These are phyloP conservation scores for Aspergillus affinis DNA, from an alignment of 495 filamentous ascomycete species.

Conservation along the genomic window DNA sequence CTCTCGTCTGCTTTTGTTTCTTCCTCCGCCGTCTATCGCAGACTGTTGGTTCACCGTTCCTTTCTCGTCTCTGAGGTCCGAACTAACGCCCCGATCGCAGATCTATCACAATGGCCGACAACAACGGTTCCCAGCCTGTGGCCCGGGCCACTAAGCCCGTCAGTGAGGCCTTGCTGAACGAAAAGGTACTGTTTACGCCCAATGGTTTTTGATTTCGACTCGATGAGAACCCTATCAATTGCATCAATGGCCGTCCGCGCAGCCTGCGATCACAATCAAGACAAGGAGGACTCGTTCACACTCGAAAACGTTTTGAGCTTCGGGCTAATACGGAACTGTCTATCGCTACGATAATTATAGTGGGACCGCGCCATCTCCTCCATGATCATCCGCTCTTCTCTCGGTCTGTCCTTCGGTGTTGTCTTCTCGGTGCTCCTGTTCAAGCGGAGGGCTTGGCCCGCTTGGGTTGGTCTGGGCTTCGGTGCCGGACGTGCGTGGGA, in stretches of 20 bases:
- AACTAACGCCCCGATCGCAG: conserved; percentile 18
- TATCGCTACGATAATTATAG: conserved; percentile 42
- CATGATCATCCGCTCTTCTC: conserved; percentile 87
- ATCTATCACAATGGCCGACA: conserved; percentile 56
- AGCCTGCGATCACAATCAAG: not conserved
- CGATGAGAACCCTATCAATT: conserved; percentile 13
- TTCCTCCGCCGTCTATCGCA: conserved; percentile 16
- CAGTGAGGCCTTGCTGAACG: conserved; percentile 91
- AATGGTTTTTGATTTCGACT: not conserved
- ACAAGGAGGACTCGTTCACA: not conserved
- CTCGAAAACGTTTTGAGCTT: not conserved
- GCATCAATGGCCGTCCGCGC: conserved; percentile 13
- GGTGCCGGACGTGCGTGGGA: conserved; percentile 95
- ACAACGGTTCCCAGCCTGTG: conserved; percentile 47
- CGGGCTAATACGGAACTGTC: conserved; percentile 13
- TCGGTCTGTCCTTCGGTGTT: conserved; percentile 93
- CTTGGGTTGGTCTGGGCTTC: conserved; percentile 87
- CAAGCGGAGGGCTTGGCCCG: conserved; percentile 96
- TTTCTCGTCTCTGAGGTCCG: not conserved
- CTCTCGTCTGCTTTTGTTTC: conserved; percentile 3
- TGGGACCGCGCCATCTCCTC: conserved; percentile 98
- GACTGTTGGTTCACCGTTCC: not conserved
- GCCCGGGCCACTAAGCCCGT: conserved; percentile 68
- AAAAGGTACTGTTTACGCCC: conserved; percentile 66
- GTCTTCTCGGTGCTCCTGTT: conserved; percentile 98